phyloP scores from a whole-genome alignment of 2,329 filamentous ascomycete genomes.

The Helicocarpus griseus region DNA sequence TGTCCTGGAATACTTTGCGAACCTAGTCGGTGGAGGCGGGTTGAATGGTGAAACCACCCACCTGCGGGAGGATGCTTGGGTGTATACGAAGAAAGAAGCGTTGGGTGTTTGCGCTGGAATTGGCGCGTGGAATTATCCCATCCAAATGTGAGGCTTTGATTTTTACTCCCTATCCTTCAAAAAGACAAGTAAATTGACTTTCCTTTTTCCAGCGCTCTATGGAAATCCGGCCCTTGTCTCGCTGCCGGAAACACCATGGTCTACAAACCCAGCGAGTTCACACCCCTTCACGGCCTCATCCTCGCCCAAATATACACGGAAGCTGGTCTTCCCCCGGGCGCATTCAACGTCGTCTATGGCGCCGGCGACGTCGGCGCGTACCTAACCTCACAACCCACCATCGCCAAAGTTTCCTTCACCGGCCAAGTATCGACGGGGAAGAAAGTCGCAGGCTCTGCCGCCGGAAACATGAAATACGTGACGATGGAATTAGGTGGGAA shows the following conservation, averaged over 20 bases:
- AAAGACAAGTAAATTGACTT: too few relatives aligned
- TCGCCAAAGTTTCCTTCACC: slow-evolving; percentile 84
- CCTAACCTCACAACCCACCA: slow-evolving; percentile 59
- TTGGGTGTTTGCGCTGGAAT: slow-evolving; percentile 79
- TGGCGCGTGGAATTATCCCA: slow-evolving; percentile 86
- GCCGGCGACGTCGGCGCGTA: slow-evolving; percentile 67
- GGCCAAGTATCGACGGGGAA: slow-evolving; percentile 75
- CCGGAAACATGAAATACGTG: slow-evolving; percentile 74
- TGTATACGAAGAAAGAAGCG: slow-evolving; percentile 73
- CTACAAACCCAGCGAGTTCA: slow-evolving; percentile 84
- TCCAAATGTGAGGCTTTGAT: slow-evolving; percentile 53
- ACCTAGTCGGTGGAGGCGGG: slow-evolving; percentile 65
- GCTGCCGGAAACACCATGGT: slow-evolving; percentile 85
- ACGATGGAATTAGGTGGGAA: slow-evolving; percentile 91
- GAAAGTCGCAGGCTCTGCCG: slow-evolving; percentile 69
- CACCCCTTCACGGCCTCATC: slow-evolving; percentile 67
- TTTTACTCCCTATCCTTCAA: too few relatives aligned
- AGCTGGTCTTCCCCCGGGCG: slow-evolving; percentile 68
- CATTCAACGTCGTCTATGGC: slow-evolving; percentile 81
- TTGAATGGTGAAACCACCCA: slow-evolving; percentile 71
- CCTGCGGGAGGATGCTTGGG: slow-evolving; percentile 65
- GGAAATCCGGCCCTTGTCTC: slow-evolving; percentile 79
- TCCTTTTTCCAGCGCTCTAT: slow-evolving; percentile 48
- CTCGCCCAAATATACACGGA: slow-evolving; percentile 68
- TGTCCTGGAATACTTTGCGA: slow-evolving; percentile 78